Evolutionary conservation across 352 stramenopile species (phyloP).

Genomic region (Phytophthora gonapodyides): DNA sequence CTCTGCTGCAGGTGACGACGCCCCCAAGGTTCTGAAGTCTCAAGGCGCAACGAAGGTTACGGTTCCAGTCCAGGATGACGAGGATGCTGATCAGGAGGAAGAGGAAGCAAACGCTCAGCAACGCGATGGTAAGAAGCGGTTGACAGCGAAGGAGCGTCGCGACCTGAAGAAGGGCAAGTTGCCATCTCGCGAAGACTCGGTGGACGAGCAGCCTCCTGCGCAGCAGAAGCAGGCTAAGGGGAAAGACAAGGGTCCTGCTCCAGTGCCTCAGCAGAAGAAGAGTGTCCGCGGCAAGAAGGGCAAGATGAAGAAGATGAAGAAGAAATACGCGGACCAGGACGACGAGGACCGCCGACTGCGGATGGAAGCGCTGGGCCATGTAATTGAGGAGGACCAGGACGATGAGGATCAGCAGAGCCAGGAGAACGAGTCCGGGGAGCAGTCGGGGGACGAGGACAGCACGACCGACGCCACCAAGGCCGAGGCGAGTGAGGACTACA

Average conservation of each 20-base stretch:
- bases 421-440: slow-evolving; percentile 29
- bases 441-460: slow-evolving; percentile 24
- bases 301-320: slow-evolving; percentile 96
- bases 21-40: not conserved
- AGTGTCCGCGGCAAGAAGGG: slow-evolving; percentile 91
- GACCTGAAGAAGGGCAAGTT: slow-evolving; percentile 79
- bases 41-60: slow-evolving; percentile 16
- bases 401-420: slow-evolving; percentile 24
- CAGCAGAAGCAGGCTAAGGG: slow-evolving; percentile 33
- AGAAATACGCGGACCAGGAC: slow-evolving; percentile 97
- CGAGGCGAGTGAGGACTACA: slow-evolving; percentile 57
- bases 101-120: slow-evolving; percentile 1
- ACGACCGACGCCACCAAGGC: slow-evolving; percentile 3
- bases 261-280: slow-evolving; percentile 29
- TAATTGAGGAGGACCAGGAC: slow-evolving; percentile 40
- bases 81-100: slow-evolving; percentile 25
- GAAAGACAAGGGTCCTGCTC: slow-evolving; percentile 38
- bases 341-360: slow-evolving; percentile 94
- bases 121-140: slow-evolving; percentile 55
- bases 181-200: slow-evolving; percentile 18
- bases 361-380: slow-evolving; percentile 91
- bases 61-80: slow-evolving; percentile 8
- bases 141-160: slow-evolving; percentile 76
- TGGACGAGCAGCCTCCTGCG: slow-evolving; percentile 17
- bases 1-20: not conserved